Evolutionary conservation across 2,329 filamentous ascomycete species (phyloP).

Genomic region (Lomentospora prolificans): DNA sequence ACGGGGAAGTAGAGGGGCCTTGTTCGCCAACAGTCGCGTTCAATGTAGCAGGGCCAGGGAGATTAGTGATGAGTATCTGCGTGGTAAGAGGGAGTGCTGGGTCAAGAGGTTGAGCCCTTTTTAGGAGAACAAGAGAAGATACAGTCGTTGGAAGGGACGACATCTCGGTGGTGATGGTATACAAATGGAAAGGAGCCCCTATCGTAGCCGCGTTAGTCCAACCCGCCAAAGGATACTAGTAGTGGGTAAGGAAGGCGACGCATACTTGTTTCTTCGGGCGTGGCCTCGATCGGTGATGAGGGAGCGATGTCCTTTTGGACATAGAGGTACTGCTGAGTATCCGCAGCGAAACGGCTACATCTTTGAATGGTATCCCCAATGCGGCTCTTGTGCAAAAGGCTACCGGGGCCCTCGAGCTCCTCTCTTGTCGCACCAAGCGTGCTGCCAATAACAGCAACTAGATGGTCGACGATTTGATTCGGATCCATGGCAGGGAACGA

Average conservation of each 20-base stretch:
- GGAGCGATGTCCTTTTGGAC: constrained; percentile 71
- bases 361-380: constrained; percentile 74
- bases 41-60: constrained; percentile 70
- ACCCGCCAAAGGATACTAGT: constrained; percentile 7
- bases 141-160: constrained; percentile 69
- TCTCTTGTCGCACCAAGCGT: constrained; percentile 64
- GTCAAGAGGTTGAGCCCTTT: constrained; percentile 82
- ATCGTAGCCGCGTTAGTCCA: constrained; percentile 18
- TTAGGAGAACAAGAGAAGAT: constrained; percentile 80
- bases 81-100: constrained; percentile 69
- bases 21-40: constrained; percentile 59
- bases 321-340: constrained; percentile 81
- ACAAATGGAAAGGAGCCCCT: constrained; percentile 54
- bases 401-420: constrained; percentile 73
- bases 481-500: constrained; percentile 54
- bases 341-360: constrained; percentile 81
- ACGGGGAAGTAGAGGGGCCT: constrained; percentile 67
- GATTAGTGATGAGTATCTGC: constrained; percentile 87
- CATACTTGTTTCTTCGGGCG: constrained; percentile 34
- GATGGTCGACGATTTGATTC: constrained; percentile 60
- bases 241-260: constrained; percentile 4
- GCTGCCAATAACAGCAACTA: constrained; percentile 60
- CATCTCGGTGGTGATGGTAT: constrained; percentile 74
- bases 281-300: constrained; percentile 41
- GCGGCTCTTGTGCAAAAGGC: constrained; percentile 64